Evolutionary conservation across 352 stramenopile genomes (phyloP).

Genomic region (Pythium aristosporum): DNA sequence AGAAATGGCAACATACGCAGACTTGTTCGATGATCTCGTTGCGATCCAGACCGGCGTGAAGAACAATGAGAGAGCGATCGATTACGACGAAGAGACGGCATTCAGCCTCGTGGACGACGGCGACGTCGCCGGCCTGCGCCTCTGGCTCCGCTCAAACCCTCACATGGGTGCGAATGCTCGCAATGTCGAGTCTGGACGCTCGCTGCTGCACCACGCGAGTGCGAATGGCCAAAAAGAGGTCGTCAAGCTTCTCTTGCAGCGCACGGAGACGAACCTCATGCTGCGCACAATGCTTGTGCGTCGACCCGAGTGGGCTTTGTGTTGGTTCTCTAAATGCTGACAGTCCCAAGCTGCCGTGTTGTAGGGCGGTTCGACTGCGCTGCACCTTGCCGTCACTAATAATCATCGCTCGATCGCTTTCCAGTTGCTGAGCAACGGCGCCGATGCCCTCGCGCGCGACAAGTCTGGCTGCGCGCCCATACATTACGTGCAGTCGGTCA

Average conservation of each 20-base stretch:
- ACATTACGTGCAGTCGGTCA: constrained; percentile 69
- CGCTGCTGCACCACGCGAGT: constrained; percentile 65
- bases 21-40: constrained; percentile 54
- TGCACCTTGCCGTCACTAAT: constrained; percentile 62
- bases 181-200: constrained; percentile 35
- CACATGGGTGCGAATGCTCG: constrained; percentile 40
- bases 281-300: constrained; percentile 65
- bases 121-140: constrained; percentile 29
- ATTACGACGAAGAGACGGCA: constrained; percentile 9
- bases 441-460: constrained; percentile 51
- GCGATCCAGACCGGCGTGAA: constrained; percentile 14
- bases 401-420: constrained; percentile 64
- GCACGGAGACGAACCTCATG: constrained; percentile 48
- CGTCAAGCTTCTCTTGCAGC: constrained; percentile 53
- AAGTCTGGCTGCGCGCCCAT: constrained; percentile 64
- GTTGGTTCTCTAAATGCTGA: no score
- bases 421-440: constrained; percentile 63
- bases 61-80: constrained; percentile 1
- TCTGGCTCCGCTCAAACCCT: constrained; percentile 24
- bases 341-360: not conserved
- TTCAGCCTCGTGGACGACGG: constrained; percentile 36
- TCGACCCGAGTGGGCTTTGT: not conserved
- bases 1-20: constrained; percentile 30
- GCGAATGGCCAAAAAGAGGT: constrained; percentile 47
- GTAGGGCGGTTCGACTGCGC: constrained; percentile 55